These are phyloP conservation scores for Ensete glaucum DNA, from an alignment of 176 grass and related monocot genomes.

Conservation along the genomic window DNA sequence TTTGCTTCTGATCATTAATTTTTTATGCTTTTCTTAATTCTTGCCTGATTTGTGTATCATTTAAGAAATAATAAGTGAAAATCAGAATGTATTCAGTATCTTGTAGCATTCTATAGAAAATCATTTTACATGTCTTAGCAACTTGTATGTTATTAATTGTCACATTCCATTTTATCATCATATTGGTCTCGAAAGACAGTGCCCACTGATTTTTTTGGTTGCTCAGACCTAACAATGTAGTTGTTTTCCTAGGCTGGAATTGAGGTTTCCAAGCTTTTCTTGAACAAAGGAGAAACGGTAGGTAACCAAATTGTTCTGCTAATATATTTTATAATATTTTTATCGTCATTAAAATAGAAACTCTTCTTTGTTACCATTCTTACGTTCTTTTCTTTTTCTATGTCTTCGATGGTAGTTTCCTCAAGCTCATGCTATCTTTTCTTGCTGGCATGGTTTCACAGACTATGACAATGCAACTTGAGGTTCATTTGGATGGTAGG, in stretches of 20 bases:
- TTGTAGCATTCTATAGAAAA: no score
- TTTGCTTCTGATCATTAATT: no score
- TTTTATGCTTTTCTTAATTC: no score
- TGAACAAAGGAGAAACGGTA: conserved; percentile 94
- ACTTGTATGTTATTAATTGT: background rate
- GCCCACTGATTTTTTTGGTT: conserved; percentile 4
- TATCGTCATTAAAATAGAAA: background rate
- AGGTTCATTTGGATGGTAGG: no score
- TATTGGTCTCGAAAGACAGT: background rate
- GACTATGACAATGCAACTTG: no score
- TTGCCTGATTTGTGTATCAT: no score
- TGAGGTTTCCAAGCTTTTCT: conserved; percentile 88
- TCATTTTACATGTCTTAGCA: no score
- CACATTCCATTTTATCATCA: background rate
- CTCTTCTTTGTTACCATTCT: background rate
- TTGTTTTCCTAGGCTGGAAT: conserved; percentile 67
- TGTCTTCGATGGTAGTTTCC: no score
- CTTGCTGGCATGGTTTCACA: no score
- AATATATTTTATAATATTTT: background rate
- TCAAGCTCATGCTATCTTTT: no score
- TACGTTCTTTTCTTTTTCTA: background rate
- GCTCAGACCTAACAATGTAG: conserved; percentile 10
- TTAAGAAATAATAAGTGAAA: no score
- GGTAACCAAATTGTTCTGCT: conserved; percentile 3
- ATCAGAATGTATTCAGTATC: no score